Conservation (phyloP, 176 grass and related monocot species). For the Calamus simplicifolius region DNA sequence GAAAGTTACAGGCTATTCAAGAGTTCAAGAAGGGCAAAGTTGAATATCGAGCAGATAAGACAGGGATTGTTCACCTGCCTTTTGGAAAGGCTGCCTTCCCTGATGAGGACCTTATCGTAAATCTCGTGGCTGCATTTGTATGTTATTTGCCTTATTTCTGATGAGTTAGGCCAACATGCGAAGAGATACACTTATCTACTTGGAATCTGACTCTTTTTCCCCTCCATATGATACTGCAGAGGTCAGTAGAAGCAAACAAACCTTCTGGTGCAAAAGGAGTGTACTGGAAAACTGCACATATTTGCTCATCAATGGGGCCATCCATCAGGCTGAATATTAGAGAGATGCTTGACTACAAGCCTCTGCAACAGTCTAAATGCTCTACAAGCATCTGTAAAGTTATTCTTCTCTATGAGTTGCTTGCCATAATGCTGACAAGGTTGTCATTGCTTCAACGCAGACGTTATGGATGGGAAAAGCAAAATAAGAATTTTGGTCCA, state of each 20-base stretch:
- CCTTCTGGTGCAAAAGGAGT: slow-evolving; percentile 93
- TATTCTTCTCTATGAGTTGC: too few species aligned
- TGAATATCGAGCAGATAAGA: slow-evolving; percentile 94
- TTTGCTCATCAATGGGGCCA: slow-evolving; percentile 97
- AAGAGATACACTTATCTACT: background rate
- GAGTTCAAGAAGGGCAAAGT: slow-evolving; percentile 99
- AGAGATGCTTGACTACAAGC: slow-evolving; percentile 76
- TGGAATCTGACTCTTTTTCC: slow-evolving; percentile 7
- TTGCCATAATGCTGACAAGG: too few species aligned
- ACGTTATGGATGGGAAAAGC: too few species aligned
- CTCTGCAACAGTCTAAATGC: background rate
- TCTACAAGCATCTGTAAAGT: too few species aligned
- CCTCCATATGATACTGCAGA: slow-evolving; percentile 26
- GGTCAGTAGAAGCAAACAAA: slow-evolving; percentile 85
- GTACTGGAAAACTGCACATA: slow-evolving; percentile 77
- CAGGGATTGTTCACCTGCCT: slow-evolving; percentile 84
- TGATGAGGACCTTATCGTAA: slow-evolving; percentile 82
- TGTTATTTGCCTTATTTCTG: slow-evolving; percentile 19
- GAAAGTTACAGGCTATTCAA: slow-evolving; percentile 65
- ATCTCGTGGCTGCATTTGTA: slow-evolving; percentile 93
- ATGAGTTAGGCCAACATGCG: slow-evolving; percentile 1
- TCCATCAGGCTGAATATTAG: slow-evolving; percentile 83
- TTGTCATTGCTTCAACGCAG: too few species aligned
- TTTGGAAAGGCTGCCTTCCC: slow-evolving; percentile 83
- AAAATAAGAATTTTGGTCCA: too few species aligned